Conservation (phyloP, 2,329 filamentous ascomycete genomes). For the Eurotiales sp. region DNA sequence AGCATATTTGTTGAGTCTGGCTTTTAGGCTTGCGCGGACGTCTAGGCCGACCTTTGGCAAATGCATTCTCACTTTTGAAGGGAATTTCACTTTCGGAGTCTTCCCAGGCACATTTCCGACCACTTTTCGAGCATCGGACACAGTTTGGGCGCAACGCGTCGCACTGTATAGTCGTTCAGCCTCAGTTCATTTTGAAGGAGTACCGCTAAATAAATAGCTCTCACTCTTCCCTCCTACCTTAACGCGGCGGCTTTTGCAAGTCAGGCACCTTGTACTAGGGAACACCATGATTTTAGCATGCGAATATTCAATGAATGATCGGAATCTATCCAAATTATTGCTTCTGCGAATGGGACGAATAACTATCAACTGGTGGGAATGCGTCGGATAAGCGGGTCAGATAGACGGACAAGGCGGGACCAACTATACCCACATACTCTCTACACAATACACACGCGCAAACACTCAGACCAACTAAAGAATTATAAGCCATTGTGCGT, state of each 20-base stretch:
- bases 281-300: too few relatives aligned
- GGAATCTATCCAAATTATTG: too few relatives aligned
- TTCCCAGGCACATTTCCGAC: constrained; percentile 20
- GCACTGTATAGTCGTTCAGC: constrained; percentile 15
- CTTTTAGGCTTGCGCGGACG: constrained; percentile 16
- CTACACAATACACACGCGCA: too few relatives aligned
- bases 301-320: too few relatives aligned
- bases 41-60: constrained; percentile 20
- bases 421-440: too few relatives aligned
- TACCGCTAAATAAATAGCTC: background rate
- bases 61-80: constrained; percentile 23
- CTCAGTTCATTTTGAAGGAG: background rate
- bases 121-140: constrained; percentile 20
- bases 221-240: constrained; percentile 14
- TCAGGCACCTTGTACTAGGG: constrained; percentile 17
- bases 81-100: constrained; percentile 14
- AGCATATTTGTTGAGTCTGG: background rate
- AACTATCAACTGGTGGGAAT: too few relatives aligned
- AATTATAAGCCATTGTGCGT: too few relatives aligned
- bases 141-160: constrained; percentile 17
- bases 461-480: too few relatives aligned
- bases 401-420: too few relatives aligned
- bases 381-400: too few relatives aligned
- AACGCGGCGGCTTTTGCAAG: constrained; percentile 20
- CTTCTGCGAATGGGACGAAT: too few relatives aligned